Evolutionary conservation across 495 filamentous ascomycete species (phyloP).

Genomic region (Lindgomyces ingoldianus): DNA sequence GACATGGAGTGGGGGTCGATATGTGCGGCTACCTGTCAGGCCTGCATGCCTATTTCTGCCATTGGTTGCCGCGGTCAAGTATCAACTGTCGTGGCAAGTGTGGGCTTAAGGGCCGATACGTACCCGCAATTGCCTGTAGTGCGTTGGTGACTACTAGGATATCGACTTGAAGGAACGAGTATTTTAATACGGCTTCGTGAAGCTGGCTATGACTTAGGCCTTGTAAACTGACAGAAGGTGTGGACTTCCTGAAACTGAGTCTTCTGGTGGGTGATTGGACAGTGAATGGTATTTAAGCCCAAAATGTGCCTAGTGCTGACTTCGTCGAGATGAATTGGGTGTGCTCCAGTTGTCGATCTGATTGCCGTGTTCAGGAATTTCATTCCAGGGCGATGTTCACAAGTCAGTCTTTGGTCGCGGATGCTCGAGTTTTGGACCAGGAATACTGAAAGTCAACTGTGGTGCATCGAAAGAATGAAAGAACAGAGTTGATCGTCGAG

Average conservation of each 20-base stretch:
- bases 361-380: neutral
- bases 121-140: neutral
- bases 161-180: neutral
- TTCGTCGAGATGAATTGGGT: neutral
- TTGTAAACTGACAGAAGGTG: neutral
- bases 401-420: no score
- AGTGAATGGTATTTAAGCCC: neutral
- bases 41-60: neutral
- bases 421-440: no score
- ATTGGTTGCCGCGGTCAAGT: neutral
- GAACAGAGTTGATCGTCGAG: no score
- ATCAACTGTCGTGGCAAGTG: neutral
- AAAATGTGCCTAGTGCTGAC: constrained; percentile 5
- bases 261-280: neutral
- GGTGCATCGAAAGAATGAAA: no score
- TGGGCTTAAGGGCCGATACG: neutral
- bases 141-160: neutral
- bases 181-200: neutral
- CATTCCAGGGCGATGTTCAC: no score
- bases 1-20: constrained; percentile 5
- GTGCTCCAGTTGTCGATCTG: neutral
- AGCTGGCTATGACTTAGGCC: neutral
- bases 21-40: neutral
- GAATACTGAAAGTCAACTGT: no score
- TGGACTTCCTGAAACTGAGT: neutral